Percentiles rank a stretch among this genome's conserved stretches.
These are phyloP conservation scores for Lenzites betulinus DNA, from an alignment of 768 basidiomycete species.

Conservation along the genomic window DNA sequence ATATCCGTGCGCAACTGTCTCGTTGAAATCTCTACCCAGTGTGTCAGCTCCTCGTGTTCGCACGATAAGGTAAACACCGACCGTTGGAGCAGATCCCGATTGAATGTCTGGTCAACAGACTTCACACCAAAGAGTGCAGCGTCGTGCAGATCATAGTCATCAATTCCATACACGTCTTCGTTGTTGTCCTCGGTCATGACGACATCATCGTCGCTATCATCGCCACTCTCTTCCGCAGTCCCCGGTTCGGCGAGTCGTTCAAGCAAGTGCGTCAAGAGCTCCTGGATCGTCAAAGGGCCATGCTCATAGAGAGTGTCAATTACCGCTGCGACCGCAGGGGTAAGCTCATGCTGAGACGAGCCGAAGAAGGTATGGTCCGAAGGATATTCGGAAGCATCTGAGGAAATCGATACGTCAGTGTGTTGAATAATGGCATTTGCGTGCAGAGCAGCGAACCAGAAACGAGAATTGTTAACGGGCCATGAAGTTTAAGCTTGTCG, in stretches of 20 bases:
- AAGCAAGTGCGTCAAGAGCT: slow-evolving; percentile 48
- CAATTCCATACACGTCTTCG: slow-evolving; percentile 33
- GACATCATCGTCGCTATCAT: slow-evolving; percentile 41
- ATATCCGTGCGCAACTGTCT: slow-evolving; percentile 57
- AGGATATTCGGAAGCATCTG: slow-evolving; percentile 74
- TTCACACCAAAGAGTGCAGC: background rate
- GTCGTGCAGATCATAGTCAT: slow-evolving; percentile 5
- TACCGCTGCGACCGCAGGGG: slow-evolving; percentile 41
- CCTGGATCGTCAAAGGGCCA: slow-evolving; percentile 45
- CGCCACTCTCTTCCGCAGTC: slow-evolving; percentile 32
- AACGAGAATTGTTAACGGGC: slow-evolving; percentile 47
- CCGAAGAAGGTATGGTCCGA: slow-evolving; percentile 56
- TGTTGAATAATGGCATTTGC: background rate
- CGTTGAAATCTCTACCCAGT: slow-evolving; percentile 56
- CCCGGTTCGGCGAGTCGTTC: slow-evolving; percentile 31
- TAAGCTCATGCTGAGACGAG: slow-evolving; percentile 51
- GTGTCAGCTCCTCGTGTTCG: slow-evolving; percentile 4
- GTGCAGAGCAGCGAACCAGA: slow-evolving; percentile 42
- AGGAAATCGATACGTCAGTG: background rate
- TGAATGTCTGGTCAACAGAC: background rate
- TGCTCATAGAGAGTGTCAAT: slow-evolving; percentile 48
- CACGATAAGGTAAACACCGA: slow-evolving; percentile 8
- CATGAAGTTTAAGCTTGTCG: too few relatives aligned
- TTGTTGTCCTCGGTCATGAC: slow-evolving; percentile 37
- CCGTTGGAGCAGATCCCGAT: slow-evolving; percentile 24